phyloP scores from a whole-genome alignment of 2,329 filamentous ascomycete species.

The Penicillium freii region DNA sequence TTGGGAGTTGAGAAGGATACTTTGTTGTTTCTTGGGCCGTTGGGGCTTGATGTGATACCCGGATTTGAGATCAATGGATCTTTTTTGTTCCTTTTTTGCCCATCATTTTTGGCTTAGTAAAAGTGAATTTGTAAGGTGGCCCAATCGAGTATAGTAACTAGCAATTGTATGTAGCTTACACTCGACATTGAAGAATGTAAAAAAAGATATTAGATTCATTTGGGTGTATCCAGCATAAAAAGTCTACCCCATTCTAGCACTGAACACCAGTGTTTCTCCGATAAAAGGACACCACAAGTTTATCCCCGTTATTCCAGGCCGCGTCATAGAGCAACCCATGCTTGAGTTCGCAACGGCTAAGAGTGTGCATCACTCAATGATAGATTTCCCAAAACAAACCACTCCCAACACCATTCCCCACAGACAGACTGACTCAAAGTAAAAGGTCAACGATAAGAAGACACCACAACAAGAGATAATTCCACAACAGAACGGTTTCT shows the following conservation, averaged over 20 bases:
- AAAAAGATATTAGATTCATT: neutral
- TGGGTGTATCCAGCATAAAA: neutral
- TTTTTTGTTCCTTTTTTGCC: constrained; percentile 9
- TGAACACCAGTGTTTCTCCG: too few relatives aligned
- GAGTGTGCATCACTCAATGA: neutral
- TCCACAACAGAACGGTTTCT: neutral
- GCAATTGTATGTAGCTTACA: neutral
- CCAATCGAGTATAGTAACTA: neutral
- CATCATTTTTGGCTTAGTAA: neutral
- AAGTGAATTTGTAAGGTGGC: neutral
- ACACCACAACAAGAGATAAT: neutral
- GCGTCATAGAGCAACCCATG: neutral
- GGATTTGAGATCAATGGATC: neutral
- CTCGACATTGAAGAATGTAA: neutral
- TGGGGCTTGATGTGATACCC: constrained; percentile 19
- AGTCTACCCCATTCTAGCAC: neutral
- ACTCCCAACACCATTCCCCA: neutral
- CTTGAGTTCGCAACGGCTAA: neutral
- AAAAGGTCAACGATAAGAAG: neutral
- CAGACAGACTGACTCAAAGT: neutral
- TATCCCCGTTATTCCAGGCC: too few relatives aligned
- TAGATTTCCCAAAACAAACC: too few relatives aligned
- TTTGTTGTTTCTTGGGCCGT: neutral
- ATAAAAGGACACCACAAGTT: neutral
- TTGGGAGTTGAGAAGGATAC: constrained; percentile 6